phyloP scores from a whole-genome alignment of 345 rosid genomes.

The Euphorbia lathyris region DNA sequence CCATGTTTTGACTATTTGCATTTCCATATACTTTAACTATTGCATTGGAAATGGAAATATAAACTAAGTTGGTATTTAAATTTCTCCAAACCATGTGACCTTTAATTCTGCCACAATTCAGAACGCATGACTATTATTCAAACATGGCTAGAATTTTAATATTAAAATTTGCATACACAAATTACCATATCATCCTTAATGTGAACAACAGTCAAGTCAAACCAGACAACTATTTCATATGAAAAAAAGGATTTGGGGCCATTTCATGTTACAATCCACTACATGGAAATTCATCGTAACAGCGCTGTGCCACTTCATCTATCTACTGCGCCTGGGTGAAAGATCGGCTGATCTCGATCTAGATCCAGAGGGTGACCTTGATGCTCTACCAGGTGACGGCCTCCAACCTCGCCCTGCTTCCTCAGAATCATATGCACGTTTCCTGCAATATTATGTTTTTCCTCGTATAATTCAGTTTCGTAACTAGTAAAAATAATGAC shows the following conservation, averaged over 20 bases:
- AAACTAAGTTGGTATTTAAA: neutral
- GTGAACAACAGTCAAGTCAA: neutral
- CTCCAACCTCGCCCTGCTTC: slow-evolving; percentile 46
- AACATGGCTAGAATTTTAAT: neutral
- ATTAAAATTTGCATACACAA: neutral
- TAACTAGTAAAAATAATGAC: neutral
- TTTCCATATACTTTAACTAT: no score
- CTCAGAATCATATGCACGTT: slow-evolving; percentile 41
- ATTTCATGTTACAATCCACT: slow-evolving; percentile 3
- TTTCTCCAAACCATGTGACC: neutral
- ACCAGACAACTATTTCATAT: neutral
- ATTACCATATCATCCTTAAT: neutral
- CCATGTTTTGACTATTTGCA: no score
- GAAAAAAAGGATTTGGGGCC: neutral
- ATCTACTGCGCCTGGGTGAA: slow-evolving; percentile 42
- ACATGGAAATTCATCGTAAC: neutral
- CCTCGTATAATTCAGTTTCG: neutral
- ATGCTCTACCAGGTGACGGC: slow-evolving; percentile 36
- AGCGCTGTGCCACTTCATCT: neutral
- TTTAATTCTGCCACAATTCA: neutral
- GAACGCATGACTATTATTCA: neutral
- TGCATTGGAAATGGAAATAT: neutral
- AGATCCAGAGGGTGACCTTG: slow-evolving; percentile 70
- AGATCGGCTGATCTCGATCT: slow-evolving; percentile 72
- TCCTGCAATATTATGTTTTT: slow-evolving; percentile 31